Evolutionary conservation across 108 stramenopile species (phyloP), one percentile per base, ranked within the genome.

Genomic region (Nannochloropsis salina): DNA sequence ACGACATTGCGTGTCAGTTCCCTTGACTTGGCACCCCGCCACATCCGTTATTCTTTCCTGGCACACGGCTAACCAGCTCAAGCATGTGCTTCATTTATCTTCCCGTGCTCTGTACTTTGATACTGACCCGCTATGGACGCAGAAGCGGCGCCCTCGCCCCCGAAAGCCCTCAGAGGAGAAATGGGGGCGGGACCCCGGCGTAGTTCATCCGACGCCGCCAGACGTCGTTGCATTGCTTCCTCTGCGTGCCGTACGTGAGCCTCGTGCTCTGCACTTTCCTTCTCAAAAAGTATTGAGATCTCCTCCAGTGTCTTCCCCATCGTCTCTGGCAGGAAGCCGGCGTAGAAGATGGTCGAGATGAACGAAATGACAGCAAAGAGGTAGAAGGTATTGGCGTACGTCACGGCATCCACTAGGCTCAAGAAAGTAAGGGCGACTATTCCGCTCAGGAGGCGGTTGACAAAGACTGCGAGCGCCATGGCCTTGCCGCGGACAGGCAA

Each of bases 381-480:
- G 80, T 82, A 89, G 89, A 90, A 90, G n/a, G 90, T 86, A 21
- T 86, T 86, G 9, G 10, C 88, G 18, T 86, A 8, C 3, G 86
- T 45, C 43, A 90, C 43, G 22, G 42, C 80, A 9, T 42, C 44
- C 3, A 44, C 83, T 44, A 90, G 43, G 44, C 84, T 87, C 84
- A 86, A 20, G 86, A 88, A 90, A 2, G 88, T 86, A 21, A 90
- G 87, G 8, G 87, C 87, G 44, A 90, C 86, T n/a, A 90, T 43
- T 8, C 89, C 89, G 43, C 87, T 86, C 87, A 89, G 84, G 40
- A 89, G 43, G 22, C 89, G 86, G 84, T 90, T 90, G 9, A 88
- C 44, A 44, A 87, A 89, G 22, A 90, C 89, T 41, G 88, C 89
- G 41, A 89, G 43, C 80, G 90, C 87, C 90, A 90, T 89, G 9